Evolutionary conservation across 305 asterid genomes (phyloP), one percentile per base, ranked within the genome.

Genomic region (Fraxinus paxiana): DNA sequence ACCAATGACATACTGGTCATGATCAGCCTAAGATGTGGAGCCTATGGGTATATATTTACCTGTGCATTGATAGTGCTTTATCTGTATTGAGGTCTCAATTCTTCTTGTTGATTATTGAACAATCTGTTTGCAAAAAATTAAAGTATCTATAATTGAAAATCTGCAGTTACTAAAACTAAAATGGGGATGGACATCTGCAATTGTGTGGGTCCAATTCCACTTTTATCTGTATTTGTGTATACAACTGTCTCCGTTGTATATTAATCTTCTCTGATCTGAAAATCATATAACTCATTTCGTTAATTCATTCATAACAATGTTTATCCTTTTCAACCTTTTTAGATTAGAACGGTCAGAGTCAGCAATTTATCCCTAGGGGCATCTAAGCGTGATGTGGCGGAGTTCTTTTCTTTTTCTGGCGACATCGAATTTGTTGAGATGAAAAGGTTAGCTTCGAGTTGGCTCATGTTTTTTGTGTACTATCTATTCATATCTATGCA

Each of bases 321-420:
- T 73, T 46, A 41, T 79, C 18, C 83, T 43, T 75, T 81, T 73
- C 76, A 56, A 35, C 82, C 82, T 37, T 72, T 61, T 33, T 84
- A 93, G 98, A 81, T 88, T 75, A 93, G 81, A 83, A 93, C 99
- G 69, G 98, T 93, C 75, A 91, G 88, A 89, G 98, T 95, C 86
- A 87, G 94, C 90, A 90, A 95, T 83, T 90, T 95, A 84, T 95
- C 99, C 79, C 86, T 92, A 76, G 92, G 96, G 82, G 99, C 98
- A 82, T 85, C 90, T 54, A 94, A 93, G 82, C 94, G 92, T 46
- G 98, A 95, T 78, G 83, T 95, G 87, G 71, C 86, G 65, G 99
- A 93, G 87, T 95, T 95, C 90, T 93, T 93, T 83, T 95, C 98
- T 12, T 95, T 95, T 78, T 95, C 99, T 78, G 98, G 99, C 79